Evolutionary conservation across 2,329 filamentous ascomycete species (phyloP).

Genomic region (Zasmidium angulare): DNA sequence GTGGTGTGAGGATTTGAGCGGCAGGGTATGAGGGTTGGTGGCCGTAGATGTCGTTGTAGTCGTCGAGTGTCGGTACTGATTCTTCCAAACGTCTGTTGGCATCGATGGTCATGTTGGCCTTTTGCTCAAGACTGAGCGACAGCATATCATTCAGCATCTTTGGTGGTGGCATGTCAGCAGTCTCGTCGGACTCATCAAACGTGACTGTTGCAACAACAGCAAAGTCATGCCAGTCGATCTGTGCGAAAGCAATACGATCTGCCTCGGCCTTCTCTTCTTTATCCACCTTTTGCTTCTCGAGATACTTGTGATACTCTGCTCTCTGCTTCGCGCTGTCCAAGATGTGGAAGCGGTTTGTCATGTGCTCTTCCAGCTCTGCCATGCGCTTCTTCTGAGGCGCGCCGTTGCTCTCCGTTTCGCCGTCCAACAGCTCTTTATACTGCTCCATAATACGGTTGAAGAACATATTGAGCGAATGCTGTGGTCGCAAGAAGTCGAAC

Average conservation of each 20-base stretch:
- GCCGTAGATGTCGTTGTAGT: constrained; percentile 46
- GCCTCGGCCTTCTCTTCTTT: constrained; percentile 85
- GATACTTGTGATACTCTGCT: constrained; percentile 81
- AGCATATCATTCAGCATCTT: constrained; percentile 89
- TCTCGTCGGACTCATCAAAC: constrained; percentile 86
- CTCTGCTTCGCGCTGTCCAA: constrained; percentile 79
- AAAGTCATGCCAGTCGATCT: constrained; percentile 98
- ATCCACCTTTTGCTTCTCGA: constrained; percentile 81
- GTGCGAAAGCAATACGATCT: constrained; percentile 72
- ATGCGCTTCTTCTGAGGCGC: constrained; percentile 72
- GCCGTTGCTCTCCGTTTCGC: constrained; percentile 66
- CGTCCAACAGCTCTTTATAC: constrained; percentile 76
- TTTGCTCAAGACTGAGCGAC: constrained; percentile 91
- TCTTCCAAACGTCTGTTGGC: constrained; percentile 87
- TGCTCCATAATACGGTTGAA: constrained; percentile 92
- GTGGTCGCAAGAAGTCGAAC: constrained; percentile 92
- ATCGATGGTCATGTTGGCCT: constrained; percentile 83
- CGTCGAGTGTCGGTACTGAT: constrained; percentile 76
- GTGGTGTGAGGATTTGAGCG: constrained; percentile 25
- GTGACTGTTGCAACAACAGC: constrained; percentile 91
- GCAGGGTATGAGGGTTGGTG: constrained; percentile 29
- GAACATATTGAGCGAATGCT: constrained; percentile 95
- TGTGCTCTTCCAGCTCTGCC: constrained; percentile 70
- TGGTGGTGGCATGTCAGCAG: constrained; percentile 80
- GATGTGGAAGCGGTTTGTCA: constrained; percentile 76